These are phyloP conservation scores for Scytalidium lignicola DNA, from an alignment of 2,329 filamentous ascomycete genomes.

Conservation along the genomic window DNA sequence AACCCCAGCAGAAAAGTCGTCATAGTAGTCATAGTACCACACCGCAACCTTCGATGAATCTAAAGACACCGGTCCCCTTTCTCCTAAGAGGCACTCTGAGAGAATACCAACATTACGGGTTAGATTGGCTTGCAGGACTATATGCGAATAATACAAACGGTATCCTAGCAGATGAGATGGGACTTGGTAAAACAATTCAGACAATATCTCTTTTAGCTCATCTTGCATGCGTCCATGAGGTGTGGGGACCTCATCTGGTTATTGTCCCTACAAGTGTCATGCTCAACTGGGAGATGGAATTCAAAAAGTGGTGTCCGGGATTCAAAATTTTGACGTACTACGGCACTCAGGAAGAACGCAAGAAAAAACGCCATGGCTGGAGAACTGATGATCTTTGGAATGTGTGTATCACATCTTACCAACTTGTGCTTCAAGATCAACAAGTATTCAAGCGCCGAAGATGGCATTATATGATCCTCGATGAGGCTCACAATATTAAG, in stretches of 20 bases:
- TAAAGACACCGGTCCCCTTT: conserved; percentile 71
- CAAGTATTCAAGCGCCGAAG: conserved; percentile 86
- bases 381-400: conserved; percentile 92
- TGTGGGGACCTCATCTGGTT: conserved; percentile 95
- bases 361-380: conserved; percentile 88
- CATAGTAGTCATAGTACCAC: conserved; percentile 32
- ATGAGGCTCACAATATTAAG: conserved; percentile 99
- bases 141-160: conserved; percentile 93
- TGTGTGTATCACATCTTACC: conserved; percentile 96
- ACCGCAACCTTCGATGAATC: conserved; percentile 30
- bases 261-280: conserved; percentile 98
- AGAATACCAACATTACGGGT: conserved; percentile 94
- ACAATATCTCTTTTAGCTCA: conserved; percentile 93
- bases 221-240: conserved; percentile 79
- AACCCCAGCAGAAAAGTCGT: conserved; percentile 23
- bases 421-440: conserved; percentile 89
- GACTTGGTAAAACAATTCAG: conserved; percentile 95
- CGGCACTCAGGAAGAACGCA: conserved; percentile 86
- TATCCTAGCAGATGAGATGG: conserved; percentile 97
- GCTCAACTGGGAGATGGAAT: conserved; percentile 99
- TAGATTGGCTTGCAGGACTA: conserved; percentile 92
- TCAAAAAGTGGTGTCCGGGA: conserved; percentile 97
- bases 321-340: conserved; percentile 99
- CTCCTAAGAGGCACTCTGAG: conserved; percentile 82
- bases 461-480: conserved; percentile 98